A percentile compares a stretch with the other conserved stretches of the same genome.
Evolutionary conservation across 169 alveolate species (phyloP).

Genomic region (Babesia caballi): DNA sequence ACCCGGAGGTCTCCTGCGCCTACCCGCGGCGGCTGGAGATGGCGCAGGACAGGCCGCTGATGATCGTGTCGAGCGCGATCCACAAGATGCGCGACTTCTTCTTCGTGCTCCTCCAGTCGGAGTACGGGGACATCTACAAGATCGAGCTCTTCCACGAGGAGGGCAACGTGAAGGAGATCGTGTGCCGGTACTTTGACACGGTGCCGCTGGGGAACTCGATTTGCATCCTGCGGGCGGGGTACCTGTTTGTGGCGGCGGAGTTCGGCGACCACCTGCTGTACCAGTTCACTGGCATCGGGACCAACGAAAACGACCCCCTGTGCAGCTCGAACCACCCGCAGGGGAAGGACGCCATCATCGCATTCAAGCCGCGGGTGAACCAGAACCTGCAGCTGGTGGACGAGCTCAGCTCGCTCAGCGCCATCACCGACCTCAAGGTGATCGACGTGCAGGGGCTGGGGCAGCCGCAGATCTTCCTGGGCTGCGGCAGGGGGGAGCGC

Average conservation of each 20-base stretch:
- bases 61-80: constrained; percentile 86
- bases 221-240: constrained; percentile 93
- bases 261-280: constrained; percentile 91
- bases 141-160: constrained; percentile 84
- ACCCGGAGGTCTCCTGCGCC: constrained; percentile 88
- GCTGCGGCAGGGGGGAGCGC: constrained; percentile 96
- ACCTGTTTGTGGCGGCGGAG: constrained; percentile 95
- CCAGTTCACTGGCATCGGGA: constrained; percentile 79
- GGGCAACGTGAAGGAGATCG: constrained; percentile 84
- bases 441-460: constrained; percentile 85
- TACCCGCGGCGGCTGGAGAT: constrained; percentile 93
- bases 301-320: constrained; percentile 80
- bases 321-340: constrained; percentile 87
- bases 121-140: constrained; percentile 93
- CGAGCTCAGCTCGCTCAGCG: constrained; percentile 89
- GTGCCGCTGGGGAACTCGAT: constrained; percentile 89
- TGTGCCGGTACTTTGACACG: constrained; percentile 94
- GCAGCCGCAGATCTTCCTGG: constrained; percentile 78
- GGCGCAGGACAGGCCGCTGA: constrained; percentile 80
- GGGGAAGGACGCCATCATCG: constrained; percentile 82
- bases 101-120: constrained; percentile 92
- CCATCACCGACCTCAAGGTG: constrained; percentile 93
- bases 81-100: constrained; percentile 91
- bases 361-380: constrained; percentile 88
- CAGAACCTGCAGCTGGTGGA: constrained; percentile 86